Conservation (phyloP, 441 rosid genomes). For the Biscutella laevigata region DNA sequence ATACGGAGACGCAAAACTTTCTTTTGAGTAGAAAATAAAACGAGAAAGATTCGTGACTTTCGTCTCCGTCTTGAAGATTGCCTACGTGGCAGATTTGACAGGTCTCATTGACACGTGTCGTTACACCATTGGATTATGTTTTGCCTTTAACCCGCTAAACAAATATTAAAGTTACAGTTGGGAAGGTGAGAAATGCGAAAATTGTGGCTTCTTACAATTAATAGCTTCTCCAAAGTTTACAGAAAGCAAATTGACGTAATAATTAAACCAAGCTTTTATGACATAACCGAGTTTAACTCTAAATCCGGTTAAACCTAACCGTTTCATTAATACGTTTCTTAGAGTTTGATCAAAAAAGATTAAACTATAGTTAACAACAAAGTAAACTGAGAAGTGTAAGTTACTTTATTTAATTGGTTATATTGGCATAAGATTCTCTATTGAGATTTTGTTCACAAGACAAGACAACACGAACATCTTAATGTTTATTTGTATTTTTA, state of each 20-base stretch:
- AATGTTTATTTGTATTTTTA: not conserved
- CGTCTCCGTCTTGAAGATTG: not conserved
- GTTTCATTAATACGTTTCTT: not conserved
- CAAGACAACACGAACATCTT: slow-evolving; percentile 5
- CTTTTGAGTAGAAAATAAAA: slow-evolving; percentile 8
- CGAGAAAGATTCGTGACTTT: slow-evolving; percentile 22
- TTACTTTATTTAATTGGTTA: slow-evolving; percentile 4
- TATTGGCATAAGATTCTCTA: slow-evolving; percentile 4
- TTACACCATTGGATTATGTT: rapidly evolving
- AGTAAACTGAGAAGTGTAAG: slow-evolving; percentile 5
- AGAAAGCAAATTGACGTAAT: slow-evolving; percentile 16
- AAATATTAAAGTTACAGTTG: slow-evolving; percentile 19
- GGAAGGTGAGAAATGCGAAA: slow-evolving; percentile 28
- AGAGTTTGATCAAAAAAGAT: not conserved
- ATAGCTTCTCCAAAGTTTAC: not conserved
- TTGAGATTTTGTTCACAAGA: slow-evolving; percentile 12
- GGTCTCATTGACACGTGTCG: not conserved
- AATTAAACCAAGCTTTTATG: not conserved
- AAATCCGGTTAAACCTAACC: too few species aligned
- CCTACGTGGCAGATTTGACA: slow-evolving; percentile 27
- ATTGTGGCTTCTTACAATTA: slow-evolving; percentile 12
- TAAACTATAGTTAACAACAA: not conserved
- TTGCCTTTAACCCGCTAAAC: slow-evolving; percentile 21
- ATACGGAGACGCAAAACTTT: slow-evolving; percentile 24
- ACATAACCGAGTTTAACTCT: not conserved